Conservation (phyloP, 805 yeast genomes). For the Scheffersomyces lignosus region DNA sequence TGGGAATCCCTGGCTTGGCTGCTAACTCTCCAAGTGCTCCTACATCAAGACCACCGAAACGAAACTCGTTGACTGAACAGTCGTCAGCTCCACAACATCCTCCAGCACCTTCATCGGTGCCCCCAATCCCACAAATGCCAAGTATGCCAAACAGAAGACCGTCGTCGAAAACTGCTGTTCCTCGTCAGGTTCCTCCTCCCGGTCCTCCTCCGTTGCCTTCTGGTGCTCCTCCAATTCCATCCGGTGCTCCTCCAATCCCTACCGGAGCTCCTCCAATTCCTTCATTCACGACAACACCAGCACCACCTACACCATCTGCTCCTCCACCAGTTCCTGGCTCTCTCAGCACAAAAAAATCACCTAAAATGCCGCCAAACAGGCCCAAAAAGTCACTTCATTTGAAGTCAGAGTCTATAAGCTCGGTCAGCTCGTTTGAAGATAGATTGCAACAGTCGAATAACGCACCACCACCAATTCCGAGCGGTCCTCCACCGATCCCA, state of each 20-base stretch:
- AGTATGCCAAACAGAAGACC: too few relatives aligned
- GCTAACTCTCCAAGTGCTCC: slow-evolving; percentile 1
- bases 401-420: slow-evolving; percentile 20
- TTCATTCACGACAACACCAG: slow-evolving; percentile 22
- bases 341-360: slow-evolving; percentile 16
- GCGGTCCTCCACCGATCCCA: slow-evolving; percentile 19
- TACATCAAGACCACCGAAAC: slow-evolving; percentile 15
- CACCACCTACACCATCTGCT: slow-evolving; percentile 13
- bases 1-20: background rate
- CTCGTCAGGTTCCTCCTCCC: slow-evolving; percentile 13
- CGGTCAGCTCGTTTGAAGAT: slow-evolving; percentile 15
- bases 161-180: slow-evolving; percentile 8
- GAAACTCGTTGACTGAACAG: background rate
- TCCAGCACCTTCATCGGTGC: slow-evolving; percentile 1
- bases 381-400: slow-evolving; percentile 41
- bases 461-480: slow-evolving; percentile 5
- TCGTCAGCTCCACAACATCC: too few relatives aligned
- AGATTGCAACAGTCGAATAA: background rate
- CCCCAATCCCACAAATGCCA: slow-evolving; percentile 7
- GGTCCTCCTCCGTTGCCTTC: slow-evolving; percentile 21
- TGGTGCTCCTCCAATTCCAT: background rate
- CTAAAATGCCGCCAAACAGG: slow-evolving; percentile 40
- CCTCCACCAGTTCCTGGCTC: slow-evolving; percentile 17
- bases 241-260: slow-evolving; percentile 12
- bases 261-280: slow-evolving; percentile 16